Base-by-base conservation (phyloP, 768 basidiomycete genomes). In the Collybia sordida region DNA sequence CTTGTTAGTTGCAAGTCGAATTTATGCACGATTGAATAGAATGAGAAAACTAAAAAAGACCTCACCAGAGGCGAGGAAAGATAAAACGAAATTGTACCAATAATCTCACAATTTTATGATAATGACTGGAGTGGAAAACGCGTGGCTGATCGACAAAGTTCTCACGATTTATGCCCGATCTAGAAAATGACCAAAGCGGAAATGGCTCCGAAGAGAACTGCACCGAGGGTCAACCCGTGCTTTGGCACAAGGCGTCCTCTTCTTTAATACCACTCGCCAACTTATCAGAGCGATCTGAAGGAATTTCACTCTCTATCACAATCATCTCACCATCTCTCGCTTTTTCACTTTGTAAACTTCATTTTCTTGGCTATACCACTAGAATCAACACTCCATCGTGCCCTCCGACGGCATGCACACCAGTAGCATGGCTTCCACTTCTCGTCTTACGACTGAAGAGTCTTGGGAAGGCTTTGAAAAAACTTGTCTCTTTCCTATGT, bases 161-260 rank as follows among this genome's bases (percentile, higher is more conserved):
- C 57, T 45, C 56, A 60, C 59, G 53, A 46, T 37, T 21, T 21
- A 51, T 28, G 54, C 40, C 56, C 55, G 58, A 58, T 53, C 22
- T 50, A 55, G 49, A 53, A 38, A 51, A 66, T 64, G 57, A 53
- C 69, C 64, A 61, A 71, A 69, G 61, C 62, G 67, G 67, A 65
- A 61, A 62, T 59, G 31, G 31, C 31, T 31, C 31, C 31, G 31
- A 31, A 66, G 63, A 64, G 60, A 54, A 61, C 49, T 51, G 53
- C 54, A 63, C 55, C 57, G 47, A 52, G 53, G 50, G 50, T 46
- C 58, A 59, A 59, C 53, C 58, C 60, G 60, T 61, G 61, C 57
- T 63, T 65, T 65, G 62, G 56, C 59, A 59, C 62, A 63, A 53
- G 55, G 55, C 59, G 43, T 52, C 51, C 41, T 47, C 50, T 55